Percentiles rank a stretch among this genome's conserved stretches.
Evolutionary conservation across 805 yeast species (phyloP).

Genomic region (Kuraishia borneana): DNA sequence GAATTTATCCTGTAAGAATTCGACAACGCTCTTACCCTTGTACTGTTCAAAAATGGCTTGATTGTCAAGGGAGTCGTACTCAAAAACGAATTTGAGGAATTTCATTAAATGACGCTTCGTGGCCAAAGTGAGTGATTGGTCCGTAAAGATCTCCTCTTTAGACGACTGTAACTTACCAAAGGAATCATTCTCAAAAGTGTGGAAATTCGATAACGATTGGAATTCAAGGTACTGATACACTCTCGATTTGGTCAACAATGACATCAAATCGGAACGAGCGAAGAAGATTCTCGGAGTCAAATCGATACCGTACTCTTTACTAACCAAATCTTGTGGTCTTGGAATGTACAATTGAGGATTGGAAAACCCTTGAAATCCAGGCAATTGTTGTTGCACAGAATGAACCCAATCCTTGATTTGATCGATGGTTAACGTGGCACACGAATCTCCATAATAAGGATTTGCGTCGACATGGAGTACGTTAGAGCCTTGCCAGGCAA

Average conservation of each 20-base stretch:
- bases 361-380: constrained; percentile 20
- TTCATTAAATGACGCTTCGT: constrained; percentile 84
- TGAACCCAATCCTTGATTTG: constrained; percentile 79
- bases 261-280: constrained; percentile 80
- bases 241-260: constrained; percentile 68
- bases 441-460: constrained; percentile 78
- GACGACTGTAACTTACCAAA: constrained; percentile 81
- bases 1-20: constrained; percentile 54
- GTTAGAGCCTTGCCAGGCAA: constrained; percentile 97
- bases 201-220: constrained; percentile 79
- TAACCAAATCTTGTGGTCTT: constrained; percentile 38
- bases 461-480: constrained; percentile 85
- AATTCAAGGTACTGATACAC: constrained; percentile 90
- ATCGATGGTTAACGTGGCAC: constrained; percentile 78
- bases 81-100: constrained; percentile 77
- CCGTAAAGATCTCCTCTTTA: constrained; percentile 89
- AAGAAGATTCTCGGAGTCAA: constrained; percentile 79
- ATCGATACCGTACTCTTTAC: constrained; percentile 80
- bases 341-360: constrained; percentile 81
- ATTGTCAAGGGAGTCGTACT: constrained; percentile 51
- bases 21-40: constrained; percentile 41
- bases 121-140: constrained; percentile 61
- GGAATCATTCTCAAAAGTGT: constrained; percentile 85
- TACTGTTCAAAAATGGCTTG: constrained; percentile 35
- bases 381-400: constrained; percentile 40